Evolutionary conservation across 169 alveolate species (phyloP).

Genomic region (Plasmodium gaboni): DNA sequence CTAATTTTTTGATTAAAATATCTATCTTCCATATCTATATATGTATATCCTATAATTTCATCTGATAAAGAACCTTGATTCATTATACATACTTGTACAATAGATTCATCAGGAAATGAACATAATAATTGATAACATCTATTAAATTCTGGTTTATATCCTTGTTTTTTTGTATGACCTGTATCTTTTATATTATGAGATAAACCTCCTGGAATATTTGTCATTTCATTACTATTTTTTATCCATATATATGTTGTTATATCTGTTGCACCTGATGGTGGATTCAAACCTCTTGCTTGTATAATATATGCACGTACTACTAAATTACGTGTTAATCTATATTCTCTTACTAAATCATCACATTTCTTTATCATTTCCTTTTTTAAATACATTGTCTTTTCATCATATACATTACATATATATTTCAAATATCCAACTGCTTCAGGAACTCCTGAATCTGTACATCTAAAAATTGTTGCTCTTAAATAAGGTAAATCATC

Average conservation of each 20-base stretch:
- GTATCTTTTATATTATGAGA: conserved; percentile 86
- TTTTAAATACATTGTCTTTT: conserved; percentile 50
- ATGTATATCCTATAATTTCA: conserved; percentile 91
- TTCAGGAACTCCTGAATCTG: conserved; percentile 91
- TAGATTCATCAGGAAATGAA: conserved; percentile 90
- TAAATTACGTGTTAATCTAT: conserved; percentile 69
- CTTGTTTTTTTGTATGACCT: conserved; percentile 86
- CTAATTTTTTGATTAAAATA: conserved; percentile 87
- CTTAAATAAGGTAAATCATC: conserved; percentile 89
- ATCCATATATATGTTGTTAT: conserved; percentile 88
- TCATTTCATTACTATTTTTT: conserved; percentile 85
- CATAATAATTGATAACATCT: conserved; percentile 89
- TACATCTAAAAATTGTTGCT: conserved; percentile 90
- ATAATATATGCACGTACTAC: conserved; percentile 91
- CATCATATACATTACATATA: conserved; percentile 83
- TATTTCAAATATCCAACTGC: conserved; percentile 91
- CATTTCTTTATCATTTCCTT: conserved; percentile 70
- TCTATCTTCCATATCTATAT: conserved; percentile 92
- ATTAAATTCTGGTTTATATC: conserved; percentile 91
- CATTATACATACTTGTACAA: conserved; percentile 89
- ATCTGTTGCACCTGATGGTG: conserved; percentile 88
- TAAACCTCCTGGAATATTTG: conserved; percentile 83
- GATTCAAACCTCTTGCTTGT: conserved; percentile 91
- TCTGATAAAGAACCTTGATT: conserved; percentile 89
- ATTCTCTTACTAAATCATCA: conserved; percentile 71